Evolutionary conservation across 192 early-diverging fungal species (phyloP).

Genomic region (Rhizoclosmatium globosum): DNA sequence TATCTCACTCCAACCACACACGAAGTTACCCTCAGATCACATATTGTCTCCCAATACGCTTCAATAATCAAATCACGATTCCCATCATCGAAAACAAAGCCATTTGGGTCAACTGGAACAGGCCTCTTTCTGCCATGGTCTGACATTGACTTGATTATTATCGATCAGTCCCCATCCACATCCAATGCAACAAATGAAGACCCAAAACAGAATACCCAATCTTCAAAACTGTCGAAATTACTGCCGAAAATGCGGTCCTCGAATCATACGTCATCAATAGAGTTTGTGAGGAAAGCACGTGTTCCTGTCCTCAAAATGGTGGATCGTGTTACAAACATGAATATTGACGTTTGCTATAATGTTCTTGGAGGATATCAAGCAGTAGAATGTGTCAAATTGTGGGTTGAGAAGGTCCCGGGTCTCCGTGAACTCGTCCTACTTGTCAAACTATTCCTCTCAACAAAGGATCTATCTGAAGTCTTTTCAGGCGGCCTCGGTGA

Average conservation of each 20-base stretch:
- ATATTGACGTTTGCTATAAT: slow-evolving; percentile 28
- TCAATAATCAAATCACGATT: background rate
- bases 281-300: slow-evolving; percentile 2
- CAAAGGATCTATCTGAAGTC: slow-evolving; percentile 15
- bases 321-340: slow-evolving; percentile 12
- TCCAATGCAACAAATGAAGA: background rate
- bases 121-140: slow-evolving; percentile 30
- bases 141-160: slow-evolving; percentile 16
- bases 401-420: slow-evolving; percentile 16
- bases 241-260: background rate
- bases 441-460: slow-evolving; percentile 18
- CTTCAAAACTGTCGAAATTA: slow-evolving; percentile 33
- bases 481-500: slow-evolving; percentile 30
- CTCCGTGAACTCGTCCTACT: slow-evolving; percentile 27
- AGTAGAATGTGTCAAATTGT: slow-evolving; percentile 10
- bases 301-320: slow-evolving; percentile 34
- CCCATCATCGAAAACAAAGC: background rate
- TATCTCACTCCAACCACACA: slow-evolving; percentile 7
- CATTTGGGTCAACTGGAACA: slow-evolving; percentile 31
- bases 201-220: slow-evolving; percentile 9
- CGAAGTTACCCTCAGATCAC: background rate
- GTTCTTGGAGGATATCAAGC: background rate
- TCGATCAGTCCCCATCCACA: background rate
- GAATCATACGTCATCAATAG: background rate
- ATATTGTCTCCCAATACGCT: slow-evolving; percentile 8